A percentile compares a stretch with the other conserved stretches of the same genome.
These are phyloP conservation scores for Lentinula detonsa DNA, from an alignment of 768 basidiomycete genomes.

Conservation along the genomic window DNA sequence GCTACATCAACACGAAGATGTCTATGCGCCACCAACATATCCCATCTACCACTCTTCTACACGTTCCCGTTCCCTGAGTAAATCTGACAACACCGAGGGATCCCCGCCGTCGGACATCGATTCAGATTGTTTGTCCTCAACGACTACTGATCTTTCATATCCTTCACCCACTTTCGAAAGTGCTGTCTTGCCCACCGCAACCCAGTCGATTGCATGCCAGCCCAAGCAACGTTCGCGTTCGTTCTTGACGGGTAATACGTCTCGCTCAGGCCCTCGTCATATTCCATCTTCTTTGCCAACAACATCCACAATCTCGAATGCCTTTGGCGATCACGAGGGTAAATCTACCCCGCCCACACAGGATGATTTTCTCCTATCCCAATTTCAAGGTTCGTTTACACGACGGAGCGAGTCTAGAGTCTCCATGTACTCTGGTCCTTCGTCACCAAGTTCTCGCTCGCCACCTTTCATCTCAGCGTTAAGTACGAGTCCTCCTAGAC, in stretches of 20 bases:
- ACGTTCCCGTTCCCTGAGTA: slow-evolving; percentile 22
- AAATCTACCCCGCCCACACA: slow-evolving; percentile 23
- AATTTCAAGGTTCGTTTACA: slow-evolving; percentile 51
- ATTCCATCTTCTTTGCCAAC: slow-evolving; percentile 41
- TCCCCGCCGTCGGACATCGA: slow-evolving; percentile 29
- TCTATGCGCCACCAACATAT: slow-evolving; percentile 38
- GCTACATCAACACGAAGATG: slow-evolving; percentile 24
- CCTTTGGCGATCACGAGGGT: slow-evolving; percentile 7
- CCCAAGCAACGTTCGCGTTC: slow-evolving; percentile 3
- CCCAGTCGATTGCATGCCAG: not conserved
- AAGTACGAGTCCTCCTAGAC: slow-evolving; percentile 23
- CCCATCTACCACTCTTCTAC: slow-evolving; percentile 23
- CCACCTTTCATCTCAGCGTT: slow-evolving; percentile 30
- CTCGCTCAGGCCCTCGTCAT: slow-evolving; percentile 30
- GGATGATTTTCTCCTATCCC: slow-evolving; percentile 37
- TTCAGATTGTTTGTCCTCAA: slow-evolving; percentile 5
- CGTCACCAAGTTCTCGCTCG: slow-evolving; percentile 27
- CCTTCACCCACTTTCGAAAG: slow-evolving; percentile 9
- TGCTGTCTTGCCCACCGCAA: not conserved
- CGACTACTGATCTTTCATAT: slow-evolving; percentile 3
- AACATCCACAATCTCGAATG: slow-evolving; percentile 12
- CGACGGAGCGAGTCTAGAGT: slow-evolving; percentile 48
- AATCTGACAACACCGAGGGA: slow-evolving; percentile 34
- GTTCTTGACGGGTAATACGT: slow-evolving; percentile 9
- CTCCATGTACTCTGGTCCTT: slow-evolving; percentile 26